Evolutionary conservation across 257 asterid species (phyloP).

Genomic region (Nicotiana noctiflora): DNA sequence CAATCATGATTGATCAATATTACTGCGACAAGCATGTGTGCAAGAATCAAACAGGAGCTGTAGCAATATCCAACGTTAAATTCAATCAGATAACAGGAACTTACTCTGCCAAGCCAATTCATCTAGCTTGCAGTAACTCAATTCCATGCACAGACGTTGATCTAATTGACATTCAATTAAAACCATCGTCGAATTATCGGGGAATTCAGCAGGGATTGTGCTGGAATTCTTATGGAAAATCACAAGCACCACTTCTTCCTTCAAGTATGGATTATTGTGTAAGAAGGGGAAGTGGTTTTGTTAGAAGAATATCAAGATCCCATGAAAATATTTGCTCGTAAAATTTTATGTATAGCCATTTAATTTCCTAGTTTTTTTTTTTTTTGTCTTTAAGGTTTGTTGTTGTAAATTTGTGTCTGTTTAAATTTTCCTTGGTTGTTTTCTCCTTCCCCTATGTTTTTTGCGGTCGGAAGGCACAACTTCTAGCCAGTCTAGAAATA

Average conservation of each 20-base stretch:
- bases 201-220: constrained; percentile 41
- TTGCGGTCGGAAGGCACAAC: not conserved
- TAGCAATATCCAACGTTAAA: constrained; percentile 52
- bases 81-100: constrained; percentile 57
- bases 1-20: constrained; percentile 71
- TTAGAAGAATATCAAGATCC: constrained; percentile 51
- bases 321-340: constrained; percentile 40
- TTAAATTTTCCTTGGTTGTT: not conserved
- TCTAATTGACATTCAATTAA: constrained; percentile 35
- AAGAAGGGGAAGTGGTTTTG: constrained; percentile 42
- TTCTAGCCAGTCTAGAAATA: not conserved
- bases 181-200: constrained; percentile 20
- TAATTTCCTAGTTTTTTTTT: not conserved
- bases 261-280: constrained; percentile 58
- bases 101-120: constrained; percentile 53
- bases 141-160: constrained; percentile 56
- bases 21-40: constrained; percentile 61
- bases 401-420: not conserved
- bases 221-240: constrained; percentile 60
- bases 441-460: not conserved
- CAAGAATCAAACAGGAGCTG: constrained; percentile 67
- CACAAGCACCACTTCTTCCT: constrained; percentile 52
- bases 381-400: not conserved
- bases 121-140: constrained; percentile 65
- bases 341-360: not conserved